phyloP scores from a whole-genome alignment of 306 rosid genomes.

The Malus fusca region DNA sequence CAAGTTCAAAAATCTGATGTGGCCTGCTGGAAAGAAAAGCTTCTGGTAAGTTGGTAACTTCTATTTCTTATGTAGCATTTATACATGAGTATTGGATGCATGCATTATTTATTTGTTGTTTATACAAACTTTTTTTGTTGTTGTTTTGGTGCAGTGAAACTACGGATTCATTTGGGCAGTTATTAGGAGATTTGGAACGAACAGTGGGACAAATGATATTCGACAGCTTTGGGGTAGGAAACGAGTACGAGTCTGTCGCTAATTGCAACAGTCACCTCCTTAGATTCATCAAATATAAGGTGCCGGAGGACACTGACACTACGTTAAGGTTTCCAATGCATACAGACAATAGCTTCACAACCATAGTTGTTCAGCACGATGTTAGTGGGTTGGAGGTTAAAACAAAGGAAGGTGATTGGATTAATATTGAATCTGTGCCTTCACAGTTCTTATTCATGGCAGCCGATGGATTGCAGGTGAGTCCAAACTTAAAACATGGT shows the following conservation, averaged over 20 bases:
- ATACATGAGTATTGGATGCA: neutral
- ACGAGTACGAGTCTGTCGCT: neutral
- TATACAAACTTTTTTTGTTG: neutral
- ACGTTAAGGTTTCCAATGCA: neutral
- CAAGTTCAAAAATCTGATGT: neutral
- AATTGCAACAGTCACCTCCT: neutral
- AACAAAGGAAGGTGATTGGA: constrained; percentile 6
- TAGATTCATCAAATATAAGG: neutral
- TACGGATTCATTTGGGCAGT: neutral
- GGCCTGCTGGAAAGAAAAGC: neutral
- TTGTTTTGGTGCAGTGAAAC: neutral
- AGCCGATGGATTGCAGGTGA: neutral
- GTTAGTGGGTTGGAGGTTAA: constrained; percentile 2
- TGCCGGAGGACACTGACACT: neutral
- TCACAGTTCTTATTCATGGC: constrained; percentile 13
- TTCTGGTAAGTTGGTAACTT: neutral
- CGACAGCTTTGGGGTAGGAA: neutral
- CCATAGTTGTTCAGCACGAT: neutral
- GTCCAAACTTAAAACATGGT: neutral
- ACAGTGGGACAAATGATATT: neutral
- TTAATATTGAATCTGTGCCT: neutral
- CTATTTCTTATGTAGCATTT: neutral
- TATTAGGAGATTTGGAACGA: neutral
- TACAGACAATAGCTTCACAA: neutral
- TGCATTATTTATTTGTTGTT: neutral